A percentile compares a stretch with the other conserved stretches of the same genome.
Conservation (phyloP, 768 basidiomycete species). For the Lepiota subincarnata region DNA sequence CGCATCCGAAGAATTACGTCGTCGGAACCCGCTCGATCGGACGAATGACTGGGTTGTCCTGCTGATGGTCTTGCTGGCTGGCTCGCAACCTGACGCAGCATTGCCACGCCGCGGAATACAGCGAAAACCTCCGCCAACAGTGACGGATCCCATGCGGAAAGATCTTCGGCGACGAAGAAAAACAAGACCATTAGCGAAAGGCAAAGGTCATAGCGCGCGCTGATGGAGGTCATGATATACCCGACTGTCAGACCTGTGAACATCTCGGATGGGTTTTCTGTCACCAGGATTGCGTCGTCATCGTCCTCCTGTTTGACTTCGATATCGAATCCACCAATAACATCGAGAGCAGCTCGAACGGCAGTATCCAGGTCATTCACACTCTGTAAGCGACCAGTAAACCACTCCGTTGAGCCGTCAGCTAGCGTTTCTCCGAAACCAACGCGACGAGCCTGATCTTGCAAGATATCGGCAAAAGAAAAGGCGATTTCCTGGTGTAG, state of each 20-base stretch:
- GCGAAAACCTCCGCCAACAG: constrained; percentile 72
- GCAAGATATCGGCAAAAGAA: constrained; percentile 69
- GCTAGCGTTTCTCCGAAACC: constrained; percentile 55
- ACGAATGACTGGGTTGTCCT: constrained; percentile 9
- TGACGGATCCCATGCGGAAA: constrained; percentile 60
- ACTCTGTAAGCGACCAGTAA: constrained; percentile 53
- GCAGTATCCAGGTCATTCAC: constrained; percentile 54
- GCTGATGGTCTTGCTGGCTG: constrained; percentile 46
- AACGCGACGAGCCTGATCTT: constrained; percentile 54
- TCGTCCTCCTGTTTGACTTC: constrained; percentile 76
- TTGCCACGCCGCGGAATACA: constrained; percentile 73
- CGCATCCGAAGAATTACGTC: constrained; percentile 68
- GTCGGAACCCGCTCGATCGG: constrained; percentile 28
- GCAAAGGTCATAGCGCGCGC: constrained; percentile 74
- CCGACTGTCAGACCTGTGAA: constrained; percentile 54
- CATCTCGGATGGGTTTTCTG: constrained; percentile 58
- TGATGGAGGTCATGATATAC: constrained; percentile 58
- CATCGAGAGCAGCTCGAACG: constrained; percentile 56
- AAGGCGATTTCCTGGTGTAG: constrained; percentile 77
- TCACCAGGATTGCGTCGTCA: constrained; percentile 48
- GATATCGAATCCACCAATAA: constrained; percentile 67
- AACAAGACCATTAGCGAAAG: constrained; percentile 62
- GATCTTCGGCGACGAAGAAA: constrained; percentile 65
- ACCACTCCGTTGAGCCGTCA: constrained; percentile 57
- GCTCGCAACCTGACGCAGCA: constrained; percentile 56